Percentiles rank a stretch among this genome's conserved stretches.
Evolutionary conservation across 371 early-diverging fungal genomes (phyloP).

Genomic region (Saksenaea oblongispora): DNA sequence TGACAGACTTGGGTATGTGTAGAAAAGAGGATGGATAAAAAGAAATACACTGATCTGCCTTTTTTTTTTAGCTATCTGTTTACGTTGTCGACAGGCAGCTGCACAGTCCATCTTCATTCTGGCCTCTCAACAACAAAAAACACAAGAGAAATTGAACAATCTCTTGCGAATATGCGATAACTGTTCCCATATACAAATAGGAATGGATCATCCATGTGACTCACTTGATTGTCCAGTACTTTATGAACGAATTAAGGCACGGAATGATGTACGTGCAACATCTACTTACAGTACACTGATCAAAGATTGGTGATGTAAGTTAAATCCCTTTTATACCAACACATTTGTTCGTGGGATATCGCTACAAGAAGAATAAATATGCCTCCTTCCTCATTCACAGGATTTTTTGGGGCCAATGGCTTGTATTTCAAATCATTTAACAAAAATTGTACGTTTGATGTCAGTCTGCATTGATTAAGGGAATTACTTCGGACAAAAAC

Average conservation of each 20-base stretch:
- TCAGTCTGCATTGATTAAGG: no score
- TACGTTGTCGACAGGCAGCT: slow-evolving; percentile 24
- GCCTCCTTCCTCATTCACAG: no score
- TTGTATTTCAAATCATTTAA: no score
- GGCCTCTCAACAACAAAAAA: slow-evolving; percentile 19
- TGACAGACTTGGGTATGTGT: slow-evolving; percentile 29
- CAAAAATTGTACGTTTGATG: no score
- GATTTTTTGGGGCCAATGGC: no score
- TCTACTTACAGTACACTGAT: slow-evolving; percentile 28
- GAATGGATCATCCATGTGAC: slow-evolving; percentile 40
- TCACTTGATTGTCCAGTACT: slow-evolving; percentile 48
- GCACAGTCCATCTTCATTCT: slow-evolving; percentile 19
- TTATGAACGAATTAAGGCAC: slow-evolving; percentile 40
- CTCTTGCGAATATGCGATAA: slow-evolving; percentile 28
- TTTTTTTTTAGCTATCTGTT: slow-evolving; percentile 14
- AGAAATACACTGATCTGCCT: background rate
- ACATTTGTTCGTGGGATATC: no score
- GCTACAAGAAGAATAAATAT: no score
- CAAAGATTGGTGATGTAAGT: slow-evolving; percentile 8
- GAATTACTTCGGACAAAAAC: no score
- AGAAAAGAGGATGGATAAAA: background rate
- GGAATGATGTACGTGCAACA: slow-evolving; percentile 29
- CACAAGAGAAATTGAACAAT: slow-evolving; percentile 19
- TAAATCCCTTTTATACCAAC: background rate
- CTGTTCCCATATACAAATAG: slow-evolving; percentile 27